A percentile compares a stretch with the other conserved stretches of the same genome.
phyloP scores from a whole-genome alignment of 192 early-diverging fungal species.

The Gamsiella multidivaricata region DNA sequence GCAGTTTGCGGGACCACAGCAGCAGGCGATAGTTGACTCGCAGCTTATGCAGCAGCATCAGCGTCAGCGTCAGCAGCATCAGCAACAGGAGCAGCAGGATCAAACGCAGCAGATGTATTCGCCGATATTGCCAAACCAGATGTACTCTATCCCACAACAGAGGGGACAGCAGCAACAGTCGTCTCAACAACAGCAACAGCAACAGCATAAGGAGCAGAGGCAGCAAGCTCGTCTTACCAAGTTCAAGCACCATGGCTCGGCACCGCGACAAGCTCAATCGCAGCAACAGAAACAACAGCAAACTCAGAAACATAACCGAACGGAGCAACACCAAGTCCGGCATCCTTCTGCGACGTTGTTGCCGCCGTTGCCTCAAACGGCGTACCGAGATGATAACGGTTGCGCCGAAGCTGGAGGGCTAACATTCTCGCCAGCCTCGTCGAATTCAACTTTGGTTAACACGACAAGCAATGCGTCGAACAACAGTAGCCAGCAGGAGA shows the following conservation, averaged over 20 bases:
- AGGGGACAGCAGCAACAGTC: background rate
- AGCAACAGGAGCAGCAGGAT: slow-evolving; percentile 5
- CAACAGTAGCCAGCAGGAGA: slow-evolving; percentile 28
- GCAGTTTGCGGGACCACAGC: slow-evolving; percentile 10
- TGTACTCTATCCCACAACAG: slow-evolving; percentile 1
- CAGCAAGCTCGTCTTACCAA: no score
- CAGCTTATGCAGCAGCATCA: slow-evolving; percentile 10
- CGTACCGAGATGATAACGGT: background rate
- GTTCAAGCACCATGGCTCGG: background rate
- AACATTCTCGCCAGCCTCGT: slow-evolving; percentile 27
- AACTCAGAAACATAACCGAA: background rate
- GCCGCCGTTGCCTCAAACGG: slow-evolving; percentile 19
- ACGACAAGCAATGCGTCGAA: slow-evolving; percentile 1
- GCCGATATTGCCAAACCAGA: background rate
- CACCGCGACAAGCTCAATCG: background rate
- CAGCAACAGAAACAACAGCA: slow-evolving; percentile 13
- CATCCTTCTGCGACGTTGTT: slow-evolving; percentile 19
- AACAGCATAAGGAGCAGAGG: slow-evolving; percentile 9
- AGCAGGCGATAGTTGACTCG: background rate
- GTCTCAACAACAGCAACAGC: background rate
- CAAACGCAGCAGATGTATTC: slow-evolving; percentile 19
- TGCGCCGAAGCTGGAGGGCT: background rate
- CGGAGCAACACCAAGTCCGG: no score
- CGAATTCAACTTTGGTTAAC: slow-evolving; percentile 40
- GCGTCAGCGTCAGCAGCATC: no score